Evolutionary conservation across 2,329 filamentous ascomycete species (phyloP), one percentile per base, ranked within the genome.

Genomic region (Pseudopyricularia cyperi): DNA sequence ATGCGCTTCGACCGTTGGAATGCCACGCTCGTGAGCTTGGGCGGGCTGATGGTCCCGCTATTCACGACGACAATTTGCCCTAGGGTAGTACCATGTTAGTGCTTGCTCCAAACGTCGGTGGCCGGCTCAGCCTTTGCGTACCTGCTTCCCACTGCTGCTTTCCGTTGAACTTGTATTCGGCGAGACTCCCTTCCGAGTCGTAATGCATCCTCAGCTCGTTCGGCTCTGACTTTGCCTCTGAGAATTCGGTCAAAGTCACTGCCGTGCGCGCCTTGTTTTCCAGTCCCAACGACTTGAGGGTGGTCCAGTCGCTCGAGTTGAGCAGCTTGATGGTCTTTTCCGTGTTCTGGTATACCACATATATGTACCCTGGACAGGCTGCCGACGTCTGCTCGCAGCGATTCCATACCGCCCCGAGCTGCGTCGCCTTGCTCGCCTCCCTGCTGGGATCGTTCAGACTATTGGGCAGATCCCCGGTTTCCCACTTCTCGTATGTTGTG

Each of bases 231-330:
- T 17, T 32, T 9, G 44, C n/a, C 4, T 48, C 46, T 6, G 24
- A 4, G 30, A 48, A 48, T 12, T 28, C 17, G 15, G 46, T 32
- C 46, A 48, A n/a, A 3, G 46, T 14, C 15, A 48, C 26, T 4
- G 26, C 30, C n/a, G 26, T 17, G 6, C 46, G 26, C 14, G 46
- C 26, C 14, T 7, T 9, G 46, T 15, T 33, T 12, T 33, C 26
- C n/a, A 14, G n/a, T 19, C 46, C 26, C 14, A 48, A 17, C 2
- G 46, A 17, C 7, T 7, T 6, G 2, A 22, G 14, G 12, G 12
- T 28, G 26, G 28, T 32, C 46, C 46, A 48, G 46, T 48, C 46
- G 46, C 26, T 48, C 7, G 46, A 48, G 46, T 48, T 48, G 14
- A 48, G 28, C 46, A 30, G 14, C 26, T 33, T 32, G 46, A 33